These are phyloP conservation scores for Mortierella sp. DNA, from an alignment of 371 early-diverging fungal genomes.

Conservation along the genomic window DNA sequence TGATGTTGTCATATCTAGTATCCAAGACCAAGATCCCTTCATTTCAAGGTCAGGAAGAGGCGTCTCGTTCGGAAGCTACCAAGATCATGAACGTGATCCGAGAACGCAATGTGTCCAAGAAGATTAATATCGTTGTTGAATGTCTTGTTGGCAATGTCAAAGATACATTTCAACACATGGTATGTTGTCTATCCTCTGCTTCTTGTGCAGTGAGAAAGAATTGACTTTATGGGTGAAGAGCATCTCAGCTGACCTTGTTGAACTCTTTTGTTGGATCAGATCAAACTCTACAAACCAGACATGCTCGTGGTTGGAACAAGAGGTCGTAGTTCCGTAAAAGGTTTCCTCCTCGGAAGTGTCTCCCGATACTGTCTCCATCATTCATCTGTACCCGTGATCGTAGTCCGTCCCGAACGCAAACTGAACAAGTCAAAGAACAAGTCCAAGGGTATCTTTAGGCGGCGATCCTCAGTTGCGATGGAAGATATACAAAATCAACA, in stretches of 20 bases:
- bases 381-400: slow-evolving; percentile 66
- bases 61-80: slow-evolving; percentile 61
- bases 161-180: slow-evolving; percentile 71
- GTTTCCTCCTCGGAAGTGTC: slow-evolving; percentile 64
- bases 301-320: slow-evolving; percentile 68
- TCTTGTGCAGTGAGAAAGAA: neutral
- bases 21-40: slow-evolving; percentile 58
- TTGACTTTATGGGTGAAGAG: neutral
- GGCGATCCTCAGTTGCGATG: slow-evolving; percentile 26
- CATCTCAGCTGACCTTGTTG: neutral
- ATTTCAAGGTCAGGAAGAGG: slow-evolving; percentile 57
- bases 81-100: slow-evolving; percentile 63
- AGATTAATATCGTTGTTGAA: slow-evolving; percentile 66
- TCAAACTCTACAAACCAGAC: slow-evolving; percentile 66
- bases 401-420: slow-evolving; percentile 66
- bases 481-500: slow-evolving; percentile 9
- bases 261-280: slow-evolving; percentile 42
- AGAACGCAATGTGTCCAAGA: slow-evolving; percentile 28
- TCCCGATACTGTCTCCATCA: slow-evolving; percentile 71
- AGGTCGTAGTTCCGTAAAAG: slow-evolving; percentile 67
- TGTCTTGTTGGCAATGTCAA: slow-evolving; percentile 71
- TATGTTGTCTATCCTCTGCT: slow-evolving; percentile 20
- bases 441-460: slow-evolving; percentile 44
- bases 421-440: slow-evolving; percentile 59
- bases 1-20: slow-evolving; percentile 44